Conservation (phyloP, 306 rosid genomes). For the Cotoneaster glaucophyllus region DNA sequence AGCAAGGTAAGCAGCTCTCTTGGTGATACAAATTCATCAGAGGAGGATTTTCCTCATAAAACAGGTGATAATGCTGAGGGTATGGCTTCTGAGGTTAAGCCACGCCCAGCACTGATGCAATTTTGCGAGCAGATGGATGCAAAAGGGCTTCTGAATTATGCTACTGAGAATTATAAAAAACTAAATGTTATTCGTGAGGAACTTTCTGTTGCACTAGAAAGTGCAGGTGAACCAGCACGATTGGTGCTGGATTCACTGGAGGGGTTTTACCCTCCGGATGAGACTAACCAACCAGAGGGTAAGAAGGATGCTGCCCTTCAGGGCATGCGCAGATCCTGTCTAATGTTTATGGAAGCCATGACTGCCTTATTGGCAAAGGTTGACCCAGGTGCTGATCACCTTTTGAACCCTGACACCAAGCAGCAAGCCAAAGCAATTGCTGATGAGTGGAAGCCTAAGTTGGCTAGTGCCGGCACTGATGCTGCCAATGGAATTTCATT, state of each 20-base stretch:
- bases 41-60: slow-evolving; percentile 49
- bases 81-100: slow-evolving; percentile 50
- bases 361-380: slow-evolving; percentile 61
- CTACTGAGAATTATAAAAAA: slow-evolving; percentile 42
- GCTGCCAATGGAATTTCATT: slow-evolving; percentile 86
- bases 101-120: slow-evolving; percentile 51
- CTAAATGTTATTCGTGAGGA: slow-evolving; percentile 42
- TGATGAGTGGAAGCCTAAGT: slow-evolving; percentile 81
- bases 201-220: slow-evolving; percentile 64
- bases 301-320: slow-evolving; percentile 58
- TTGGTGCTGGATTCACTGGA: slow-evolving; percentile 78
- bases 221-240: slow-evolving; percentile 52
- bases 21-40: slow-evolving; percentile 46
- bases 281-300: slow-evolving; percentile 46
- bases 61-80: slow-evolving; percentile 48
- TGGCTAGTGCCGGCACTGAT: slow-evolving; percentile 58
- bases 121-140: slow-evolving; percentile 71
- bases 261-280: slow-evolving; percentile 74
- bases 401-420: slow-evolving; percentile 76
- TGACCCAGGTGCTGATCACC: slow-evolving; percentile 64
- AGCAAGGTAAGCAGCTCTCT: slow-evolving; percentile 68
- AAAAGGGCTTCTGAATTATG: slow-evolving; percentile 61
- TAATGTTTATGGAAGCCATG: slow-evolving; percentile 61
- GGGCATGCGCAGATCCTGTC: slow-evolving; percentile 66
- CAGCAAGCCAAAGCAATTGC: slow-evolving; percentile 89